Conservation (phyloP, 2,329 filamentous ascomycete species). For the Colletotrichum lentis region DNA sequence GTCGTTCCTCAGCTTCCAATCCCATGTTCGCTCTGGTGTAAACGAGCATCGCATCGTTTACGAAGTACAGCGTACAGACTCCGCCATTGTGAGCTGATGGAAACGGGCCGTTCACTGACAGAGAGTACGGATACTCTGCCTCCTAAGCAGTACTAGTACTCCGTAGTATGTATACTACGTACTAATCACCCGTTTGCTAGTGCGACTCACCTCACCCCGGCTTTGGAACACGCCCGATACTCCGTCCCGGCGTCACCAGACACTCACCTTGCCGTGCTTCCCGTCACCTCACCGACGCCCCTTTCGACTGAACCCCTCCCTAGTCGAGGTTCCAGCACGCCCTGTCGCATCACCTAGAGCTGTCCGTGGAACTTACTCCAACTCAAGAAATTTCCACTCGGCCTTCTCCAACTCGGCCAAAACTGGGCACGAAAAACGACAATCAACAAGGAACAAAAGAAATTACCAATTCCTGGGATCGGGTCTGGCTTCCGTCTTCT, state of each 20-base stretch:
- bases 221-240: constrained; percentile 12
- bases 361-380: constrained; percentile 10
- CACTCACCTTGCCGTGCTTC: constrained; percentile 11
- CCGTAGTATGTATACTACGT: too few relatives aligned
- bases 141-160: not conserved
- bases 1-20: constrained; percentile 8
- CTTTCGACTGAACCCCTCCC: constrained; percentile 4
- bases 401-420: constrained; percentile 21
- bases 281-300: constrained; percentile 32
- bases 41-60: constrained; percentile 1
- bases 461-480: constrained; percentile 37
- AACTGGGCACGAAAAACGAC: constrained; percentile 27
- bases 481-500: constrained; percentile 37
- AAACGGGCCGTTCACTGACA: constrained; percentile 22
- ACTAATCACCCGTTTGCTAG: constrained; percentile 20
- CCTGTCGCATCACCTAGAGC: constrained; percentile 7
- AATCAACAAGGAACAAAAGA: constrained; percentile 28
- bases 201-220: not conserved
- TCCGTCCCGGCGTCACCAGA: constrained; percentile 21
- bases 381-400: constrained; percentile 12
- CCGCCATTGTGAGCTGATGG: constrained; percentile 29
- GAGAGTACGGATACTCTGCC: not conserved
- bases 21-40: not conserved
- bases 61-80: too few relatives aligned
- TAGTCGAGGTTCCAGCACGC: not conserved